Percentiles rank a stretch among this genome's conserved stretches.
These are phyloP conservation scores for Fallopia convolvulus DNA, from an alignment of 148 eudicot species.

Conservation along the genomic window DNA sequence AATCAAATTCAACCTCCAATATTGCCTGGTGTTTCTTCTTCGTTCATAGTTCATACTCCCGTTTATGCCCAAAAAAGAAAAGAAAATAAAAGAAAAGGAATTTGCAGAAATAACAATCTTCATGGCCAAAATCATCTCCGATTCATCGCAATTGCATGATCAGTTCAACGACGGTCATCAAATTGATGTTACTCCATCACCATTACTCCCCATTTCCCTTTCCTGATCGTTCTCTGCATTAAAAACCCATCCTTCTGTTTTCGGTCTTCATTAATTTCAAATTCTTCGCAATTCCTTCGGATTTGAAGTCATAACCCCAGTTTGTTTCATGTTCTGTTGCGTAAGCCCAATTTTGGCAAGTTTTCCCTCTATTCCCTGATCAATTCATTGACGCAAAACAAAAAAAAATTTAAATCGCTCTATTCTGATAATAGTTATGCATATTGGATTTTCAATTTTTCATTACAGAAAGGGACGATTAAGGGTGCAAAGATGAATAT, in stretches of 20 bases:
- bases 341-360: slow-evolving; percentile 20
- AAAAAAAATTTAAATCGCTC: background rate
- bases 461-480: slow-evolving; percentile 28
- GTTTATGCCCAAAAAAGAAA: background rate
- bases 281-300: background rate
- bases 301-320: background rate
- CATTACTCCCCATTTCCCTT: background rate
- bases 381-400: background rate
- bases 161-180: background rate
- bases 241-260: background rate
- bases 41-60: background rate
- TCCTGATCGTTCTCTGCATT: background rate
- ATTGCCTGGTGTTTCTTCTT: background rate
- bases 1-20: background rate
- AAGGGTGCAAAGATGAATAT: slow-evolving; percentile 31
- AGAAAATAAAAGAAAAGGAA: background rate
- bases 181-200: background rate
- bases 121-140: background rate
- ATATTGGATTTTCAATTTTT: slow-evolving; percentile 8
- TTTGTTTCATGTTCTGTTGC: slow-evolving; percentile 25
- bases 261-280: background rate
- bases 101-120: background rate
- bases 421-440: background rate
- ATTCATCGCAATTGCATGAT: slow-evolving; percentile 8
- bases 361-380: background rate